Evolutionary conservation across 441 rosid species (phyloP), one percentile per base, ranked within the genome.

Genomic region (Erodium moschatum): DNA sequence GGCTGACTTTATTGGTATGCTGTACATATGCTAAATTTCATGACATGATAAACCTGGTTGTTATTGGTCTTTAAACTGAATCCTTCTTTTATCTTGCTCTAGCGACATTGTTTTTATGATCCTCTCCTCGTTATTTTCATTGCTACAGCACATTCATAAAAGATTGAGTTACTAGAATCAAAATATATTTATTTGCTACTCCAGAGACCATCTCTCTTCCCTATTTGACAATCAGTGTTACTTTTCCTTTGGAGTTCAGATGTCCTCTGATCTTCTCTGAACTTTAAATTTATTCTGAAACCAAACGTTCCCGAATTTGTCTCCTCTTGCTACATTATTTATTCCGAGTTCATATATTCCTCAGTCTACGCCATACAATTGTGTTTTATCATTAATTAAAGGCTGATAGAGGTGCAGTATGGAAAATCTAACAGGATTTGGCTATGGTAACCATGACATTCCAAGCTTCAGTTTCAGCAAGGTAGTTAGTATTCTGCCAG

Each of bases 381-480:
- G 54, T 67, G 52, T 68, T 64, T 19, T 9, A 60, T 24, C 6
- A 63, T 38, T 69, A 61, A 44, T 44, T 13, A 52, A 68, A 64
- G 74, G 64, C 3, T 69, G 38, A 20, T 64, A 15, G 27, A 60
- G 24, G 15, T 67, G 13, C 18, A 66, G 6, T 29, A 12, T 54
- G 60, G 69, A 19, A 69, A 67, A 60, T 62, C 24, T 29, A 67
- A 50, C 83, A 87, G 92, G 81, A 60, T 84, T 85, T 56, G 87
- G 81, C 63, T 87, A 70, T 63, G 92, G 89, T 0, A 77, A 66
- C 44, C 69, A 66, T 2, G 71, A 69, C 35, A 64, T 29, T 69
- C 50, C 71, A n/a, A 69, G 66, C 66, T 69, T 69, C 66, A 54
- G 13, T 35, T 31, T 56, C 33, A 69, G 18, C 52, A 40, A 38